phyloP scores from a whole-genome alignment of 225 moss, liverwort and hornwort species.

The Pseudisothecium myosuroides region DNA sequence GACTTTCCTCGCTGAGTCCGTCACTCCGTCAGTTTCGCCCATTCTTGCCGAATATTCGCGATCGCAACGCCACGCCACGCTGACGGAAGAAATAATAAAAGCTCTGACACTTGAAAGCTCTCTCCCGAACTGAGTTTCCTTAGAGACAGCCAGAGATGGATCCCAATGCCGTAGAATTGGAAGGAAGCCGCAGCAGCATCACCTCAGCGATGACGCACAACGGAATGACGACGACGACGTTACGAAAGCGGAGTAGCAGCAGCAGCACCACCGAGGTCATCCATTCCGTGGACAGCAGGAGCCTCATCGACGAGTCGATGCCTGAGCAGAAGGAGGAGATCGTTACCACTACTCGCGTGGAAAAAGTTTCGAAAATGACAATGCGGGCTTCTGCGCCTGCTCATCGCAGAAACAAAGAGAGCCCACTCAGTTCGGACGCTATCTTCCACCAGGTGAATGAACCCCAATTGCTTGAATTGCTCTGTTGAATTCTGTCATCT shows the following conservation, averaged over 20 bases:
- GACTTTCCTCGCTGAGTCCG: background rate
- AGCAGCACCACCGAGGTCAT: background rate
- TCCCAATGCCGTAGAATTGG: background rate
- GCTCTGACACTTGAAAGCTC: background rate
- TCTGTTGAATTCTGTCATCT: background rate
- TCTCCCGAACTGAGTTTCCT: too few species aligned
- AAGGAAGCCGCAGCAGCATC: background rate
- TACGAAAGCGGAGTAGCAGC: background rate
- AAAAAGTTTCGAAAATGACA: background rate
- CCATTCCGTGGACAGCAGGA: background rate
- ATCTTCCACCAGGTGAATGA: constrained; percentile 73
- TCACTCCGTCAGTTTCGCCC: background rate
- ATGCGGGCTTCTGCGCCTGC: constrained; percentile 46
- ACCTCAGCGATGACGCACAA: background rate
- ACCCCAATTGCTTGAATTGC: background rate
- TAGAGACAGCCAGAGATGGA: background rate
- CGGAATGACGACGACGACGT: background rate
- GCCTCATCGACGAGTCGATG: constrained; percentile 2
- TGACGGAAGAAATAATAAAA: background rate
- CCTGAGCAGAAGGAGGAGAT: constrained; percentile 2
- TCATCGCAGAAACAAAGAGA: constrained; percentile 60
- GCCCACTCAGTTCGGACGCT: constrained; percentile 90
- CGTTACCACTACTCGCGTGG: background rate
- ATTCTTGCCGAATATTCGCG: background rate
- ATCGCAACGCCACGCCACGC: background rate